Evolutionary conservation across 805 yeast genomes (phyloP).

Genomic region (Starmerella stigmatis): DNA sequence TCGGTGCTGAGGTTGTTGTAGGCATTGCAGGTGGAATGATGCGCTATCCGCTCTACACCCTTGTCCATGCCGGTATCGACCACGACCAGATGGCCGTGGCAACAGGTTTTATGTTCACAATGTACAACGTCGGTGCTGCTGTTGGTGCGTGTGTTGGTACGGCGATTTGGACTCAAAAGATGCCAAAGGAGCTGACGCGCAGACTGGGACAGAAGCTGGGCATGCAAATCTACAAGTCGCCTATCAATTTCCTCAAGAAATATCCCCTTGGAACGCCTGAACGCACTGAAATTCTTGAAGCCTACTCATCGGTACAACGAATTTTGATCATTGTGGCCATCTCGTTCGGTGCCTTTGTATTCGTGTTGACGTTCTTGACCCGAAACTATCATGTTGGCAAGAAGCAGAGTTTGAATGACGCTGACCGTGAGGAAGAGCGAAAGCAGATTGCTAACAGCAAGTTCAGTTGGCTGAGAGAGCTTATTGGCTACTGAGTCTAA

Average conservation of each 20-base stretch:
- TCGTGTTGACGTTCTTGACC: conserved; percentile 7
- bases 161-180: conserved; percentile 57
- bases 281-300: conserved; percentile 45
- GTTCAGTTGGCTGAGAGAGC: neutral
- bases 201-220: conserved; percentile 35
- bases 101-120: conserved; percentile 46
- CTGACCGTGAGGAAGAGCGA: conserved; percentile 16
- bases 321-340: conserved; percentile 45
- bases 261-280: conserved; percentile 54
- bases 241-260: conserved; percentile 38
- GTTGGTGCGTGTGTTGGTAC: conserved; percentile 57
- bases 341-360: conserved; percentile 36
- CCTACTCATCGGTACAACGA: conserved; percentile 52
- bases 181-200: conserved; percentile 38
- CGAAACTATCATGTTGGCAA: conserved; percentile 10
- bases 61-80: conserved; percentile 47
- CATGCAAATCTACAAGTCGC: conserved; percentile 42
- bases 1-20: conserved; percentile 52
- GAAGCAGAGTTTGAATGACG: conserved; percentile 14
- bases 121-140: conserved; percentile 55
- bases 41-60: conserved; percentile 54
- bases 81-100: conserved; percentile 60
- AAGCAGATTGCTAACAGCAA: neutral
- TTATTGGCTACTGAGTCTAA: conserved; percentile 4
- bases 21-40: conserved; percentile 70